Evolutionary conservation across 441 rosid genomes (phyloP).

Genomic region (Eutrema salsugineum): DNA sequence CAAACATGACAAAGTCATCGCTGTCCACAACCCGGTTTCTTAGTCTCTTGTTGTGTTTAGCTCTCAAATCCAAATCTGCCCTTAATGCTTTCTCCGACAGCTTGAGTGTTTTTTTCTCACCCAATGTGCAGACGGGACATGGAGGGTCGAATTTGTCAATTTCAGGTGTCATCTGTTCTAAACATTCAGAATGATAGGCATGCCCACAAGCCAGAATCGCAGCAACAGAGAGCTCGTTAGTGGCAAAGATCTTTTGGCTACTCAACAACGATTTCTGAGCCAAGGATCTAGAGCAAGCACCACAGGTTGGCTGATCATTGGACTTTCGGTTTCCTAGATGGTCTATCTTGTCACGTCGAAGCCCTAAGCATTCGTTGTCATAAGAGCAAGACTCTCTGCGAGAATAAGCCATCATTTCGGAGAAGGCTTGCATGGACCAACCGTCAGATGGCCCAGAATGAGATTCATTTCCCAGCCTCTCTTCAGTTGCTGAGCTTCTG

Average conservation of each 20-base stretch:
- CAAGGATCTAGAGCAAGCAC: slow-evolving; percentile 73
- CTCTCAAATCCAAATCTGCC: slow-evolving; percentile 63
- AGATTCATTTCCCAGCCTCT: slow-evolving; percentile 47
- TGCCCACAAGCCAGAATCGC: slow-evolving; percentile 79
- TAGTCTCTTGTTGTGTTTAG: slow-evolving; percentile 51
- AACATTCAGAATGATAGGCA: slow-evolving; percentile 86
- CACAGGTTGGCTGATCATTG: slow-evolving; percentile 61
- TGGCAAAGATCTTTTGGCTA: slow-evolving; percentile 57
- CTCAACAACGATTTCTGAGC: slow-evolving; percentile 64
- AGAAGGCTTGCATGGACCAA: slow-evolving; percentile 76
- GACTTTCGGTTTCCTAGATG: slow-evolving; percentile 39
- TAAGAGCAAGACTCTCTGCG: slow-evolving; percentile 60
- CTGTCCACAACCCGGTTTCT: slow-evolving; percentile 61
- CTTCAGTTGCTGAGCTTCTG: slow-evolving; percentile 46
- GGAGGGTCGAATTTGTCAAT: slow-evolving; percentile 70
- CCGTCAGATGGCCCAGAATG: slow-evolving; percentile 63
- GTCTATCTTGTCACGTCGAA: slow-evolving; percentile 38
- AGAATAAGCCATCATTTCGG: slow-evolving; percentile 71
- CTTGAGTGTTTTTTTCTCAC: slow-evolving; percentile 64
- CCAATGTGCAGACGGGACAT: slow-evolving; percentile 81
- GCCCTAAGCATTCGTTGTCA: slow-evolving; percentile 47
- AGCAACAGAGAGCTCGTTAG: slow-evolving; percentile 59
- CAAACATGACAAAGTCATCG: slow-evolving; percentile 43
- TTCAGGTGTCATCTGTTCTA: slow-evolving; percentile 81
- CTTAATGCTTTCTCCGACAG: slow-evolving; percentile 71